These are phyloP conservation scores for Karstenula rhodostoma DNA, from an alignment of 2,329 filamentous ascomycete genomes.

Conservation along the genomic window DNA sequence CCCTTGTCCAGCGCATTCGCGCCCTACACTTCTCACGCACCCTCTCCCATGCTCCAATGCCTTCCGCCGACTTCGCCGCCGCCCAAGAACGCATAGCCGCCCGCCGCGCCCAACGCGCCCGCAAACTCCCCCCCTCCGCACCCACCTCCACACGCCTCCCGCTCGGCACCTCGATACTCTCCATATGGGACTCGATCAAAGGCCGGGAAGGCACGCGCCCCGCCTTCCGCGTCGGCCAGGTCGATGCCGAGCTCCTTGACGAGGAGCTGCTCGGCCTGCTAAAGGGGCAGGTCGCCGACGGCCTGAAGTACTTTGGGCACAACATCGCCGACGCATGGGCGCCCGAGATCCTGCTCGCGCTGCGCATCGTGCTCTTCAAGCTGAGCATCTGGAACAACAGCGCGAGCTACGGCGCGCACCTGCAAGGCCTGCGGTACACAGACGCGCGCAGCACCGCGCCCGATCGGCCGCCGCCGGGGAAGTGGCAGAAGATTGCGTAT, in stretches of 20 bases:
- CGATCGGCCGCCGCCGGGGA: constrained; percentile 73
- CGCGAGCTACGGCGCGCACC: constrained; percentile 88
- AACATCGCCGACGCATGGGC: constrained; percentile 87
- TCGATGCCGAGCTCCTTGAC: constrained; percentile 93
- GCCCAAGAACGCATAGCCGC: constrained; percentile 87
- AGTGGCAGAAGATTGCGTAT: constrained; percentile 83
- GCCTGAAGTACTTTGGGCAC: constrained; percentile 81
- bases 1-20: constrained; percentile 4
- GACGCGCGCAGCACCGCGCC: constrained; percentile 72
- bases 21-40: neutral
- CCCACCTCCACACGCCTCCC: constrained; percentile 55
- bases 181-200: constrained; percentile 74
- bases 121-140: constrained; percentile 59
- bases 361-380: constrained; percentile 88
- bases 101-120: constrained; percentile 79
- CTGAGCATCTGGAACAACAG: constrained; percentile 96
- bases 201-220: constrained; percentile 82
- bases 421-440: constrained; percentile 90
- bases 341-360: constrained; percentile 79
- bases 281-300: constrained; percentile 85
- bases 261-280: constrained; percentile 89
- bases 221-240: constrained; percentile 91
- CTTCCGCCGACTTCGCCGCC: constrained; percentile 77
- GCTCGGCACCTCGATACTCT: constrained; percentile 58
- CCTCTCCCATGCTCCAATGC: constrained; percentile 38